These are phyloP conservation scores for Magnaporthales sp. DNA, from an alignment of 2,329 filamentous ascomycete species.

Conservation along the genomic window DNA sequence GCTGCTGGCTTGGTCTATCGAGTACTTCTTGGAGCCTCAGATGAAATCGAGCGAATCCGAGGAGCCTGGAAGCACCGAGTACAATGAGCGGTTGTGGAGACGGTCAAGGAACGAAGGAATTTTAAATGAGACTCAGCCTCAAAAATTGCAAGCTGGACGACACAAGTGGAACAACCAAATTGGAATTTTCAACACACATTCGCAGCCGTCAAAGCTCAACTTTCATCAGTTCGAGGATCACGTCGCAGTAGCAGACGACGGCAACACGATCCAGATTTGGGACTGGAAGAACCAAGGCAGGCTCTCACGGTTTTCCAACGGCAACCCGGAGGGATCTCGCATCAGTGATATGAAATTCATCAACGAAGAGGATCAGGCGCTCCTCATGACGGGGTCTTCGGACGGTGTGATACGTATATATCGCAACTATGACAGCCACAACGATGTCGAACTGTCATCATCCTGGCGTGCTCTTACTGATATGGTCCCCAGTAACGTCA, in stretches of 20 bases:
- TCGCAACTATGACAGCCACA: conserved; percentile 75
- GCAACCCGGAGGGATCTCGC: conserved; percentile 81
- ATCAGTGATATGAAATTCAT: conserved; percentile 96
- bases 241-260: conserved; percentile 85
- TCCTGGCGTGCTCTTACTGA: conserved; percentile 89
- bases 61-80: conserved; percentile 91
- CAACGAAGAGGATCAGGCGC: conserved; percentile 94
- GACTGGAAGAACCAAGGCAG: conserved; percentile 77
- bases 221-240: conserved; percentile 99
- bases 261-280: conserved; percentile 85
- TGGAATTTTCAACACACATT: conserved; percentile 79
- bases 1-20: conserved; percentile 92
- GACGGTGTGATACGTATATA: conserved; percentile 93
- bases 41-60: conserved; percentile 96
- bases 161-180: conserved; percentile 80
- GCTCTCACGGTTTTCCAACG: conserved; percentile 83
- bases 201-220: conserved; percentile 84
- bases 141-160: conserved; percentile 79
- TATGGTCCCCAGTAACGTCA: conserved; percentile 87
- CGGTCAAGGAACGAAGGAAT: conserved; percentile 88
- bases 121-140: conserved; percentile 82
- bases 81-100: conserved; percentile 91
- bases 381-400: conserved; percentile 89
- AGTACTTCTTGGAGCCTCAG: conserved; percentile 96
- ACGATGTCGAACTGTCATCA: conserved; percentile 74